Evolutionary conservation across 805 yeast genomes (phyloP).

Genomic region (Kodamaea kakaduensis): DNA sequence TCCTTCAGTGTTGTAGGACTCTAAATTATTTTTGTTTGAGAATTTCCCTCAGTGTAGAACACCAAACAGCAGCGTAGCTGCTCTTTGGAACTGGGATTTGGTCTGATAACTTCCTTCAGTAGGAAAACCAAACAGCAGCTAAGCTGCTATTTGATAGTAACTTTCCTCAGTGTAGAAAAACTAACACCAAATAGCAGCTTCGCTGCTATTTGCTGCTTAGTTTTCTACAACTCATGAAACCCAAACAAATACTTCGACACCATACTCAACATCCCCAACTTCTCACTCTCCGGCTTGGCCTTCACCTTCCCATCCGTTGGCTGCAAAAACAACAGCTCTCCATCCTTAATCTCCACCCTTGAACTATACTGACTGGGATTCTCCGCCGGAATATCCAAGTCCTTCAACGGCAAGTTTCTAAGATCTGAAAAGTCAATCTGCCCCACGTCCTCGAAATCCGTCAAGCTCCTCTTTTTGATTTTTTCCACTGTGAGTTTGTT

Average conservation of each 20-base stretch:
- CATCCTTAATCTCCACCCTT: slow-evolving; percentile 38
- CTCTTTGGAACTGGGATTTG: no score
- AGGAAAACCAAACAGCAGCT: no score
- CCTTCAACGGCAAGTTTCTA: slow-evolving; percentile 5
- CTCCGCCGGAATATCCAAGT: slow-evolving; percentile 6
- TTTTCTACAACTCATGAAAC: slow-evolving; percentile 40
- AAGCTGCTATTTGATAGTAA: no score
- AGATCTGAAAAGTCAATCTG: slow-evolving; percentile 19
- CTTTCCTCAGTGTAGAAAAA: no score
- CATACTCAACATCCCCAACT: slow-evolving; percentile 32
- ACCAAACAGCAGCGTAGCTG: no score
- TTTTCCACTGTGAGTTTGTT: slow-evolving; percentile 58
- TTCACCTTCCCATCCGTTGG: slow-evolving; percentile 21
- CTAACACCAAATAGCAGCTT: no score
- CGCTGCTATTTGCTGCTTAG: no score
- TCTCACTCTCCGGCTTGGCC: slow-evolving; percentile 20
- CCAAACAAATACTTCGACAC: slow-evolving; percentile 38
- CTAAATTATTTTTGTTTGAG: no score
- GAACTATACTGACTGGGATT: slow-evolving; percentile 17
- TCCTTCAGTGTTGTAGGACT: no score
- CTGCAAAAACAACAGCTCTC: slow-evolving; percentile 33
- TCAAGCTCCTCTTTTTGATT: slow-evolving; percentile 44
- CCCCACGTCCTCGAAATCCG: slow-evolving; percentile 47
- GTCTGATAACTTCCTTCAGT: no score
- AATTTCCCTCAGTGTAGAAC: no score